A percentile compares a stretch with the other conserved stretches of the same genome.
Conservation (phyloP, 768 basidiomycete species). For the Mycena capillaripes region DNA sequence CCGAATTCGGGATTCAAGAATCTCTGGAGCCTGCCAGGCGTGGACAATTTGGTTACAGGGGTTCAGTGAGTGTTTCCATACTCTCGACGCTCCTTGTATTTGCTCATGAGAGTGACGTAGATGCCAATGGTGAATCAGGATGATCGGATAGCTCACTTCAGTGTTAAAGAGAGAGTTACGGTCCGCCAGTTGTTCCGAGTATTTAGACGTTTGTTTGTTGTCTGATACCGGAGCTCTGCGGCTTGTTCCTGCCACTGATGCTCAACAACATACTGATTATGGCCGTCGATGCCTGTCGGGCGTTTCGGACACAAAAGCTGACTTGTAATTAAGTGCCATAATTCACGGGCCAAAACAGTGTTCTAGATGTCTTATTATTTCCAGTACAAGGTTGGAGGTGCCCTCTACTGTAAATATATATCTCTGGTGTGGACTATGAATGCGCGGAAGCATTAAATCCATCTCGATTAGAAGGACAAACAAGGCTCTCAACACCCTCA, state of each 20-base stretch:
- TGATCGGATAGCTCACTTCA: conserved; percentile 23
- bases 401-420: too few relatives aligned
- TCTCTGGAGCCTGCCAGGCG: conserved; percentile 11
- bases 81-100: conserved; percentile 20
- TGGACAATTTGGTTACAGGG: conserved; percentile 14
- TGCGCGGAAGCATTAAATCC: too few relatives aligned
- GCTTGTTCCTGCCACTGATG: not conserved
- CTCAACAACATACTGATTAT: not conserved
- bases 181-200: conserved; percentile 3
- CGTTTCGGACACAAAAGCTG: too few relatives aligned
- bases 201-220: conserved; percentile 2
- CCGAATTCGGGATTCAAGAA: conserved; percentile 16
- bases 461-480: too few relatives aligned
- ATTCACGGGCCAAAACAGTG: too few relatives aligned
- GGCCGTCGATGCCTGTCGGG: not conserved
- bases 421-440: too few relatives aligned
- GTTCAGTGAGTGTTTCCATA: conserved; percentile 22
- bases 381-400: too few relatives aligned
- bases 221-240: not conserved
- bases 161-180: not conserved
- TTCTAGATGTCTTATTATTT: too few relatives aligned
- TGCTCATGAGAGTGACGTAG: conserved; percentile 21
- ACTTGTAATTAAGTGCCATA: too few relatives aligned
- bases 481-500: too few relatives aligned
- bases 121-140: conserved; percentile 28